These are phyloP conservation scores for Lophiostoma macrostomum DNA, from an alignment of 495 filamentous ascomycete species.

Conservation along the genomic window DNA sequence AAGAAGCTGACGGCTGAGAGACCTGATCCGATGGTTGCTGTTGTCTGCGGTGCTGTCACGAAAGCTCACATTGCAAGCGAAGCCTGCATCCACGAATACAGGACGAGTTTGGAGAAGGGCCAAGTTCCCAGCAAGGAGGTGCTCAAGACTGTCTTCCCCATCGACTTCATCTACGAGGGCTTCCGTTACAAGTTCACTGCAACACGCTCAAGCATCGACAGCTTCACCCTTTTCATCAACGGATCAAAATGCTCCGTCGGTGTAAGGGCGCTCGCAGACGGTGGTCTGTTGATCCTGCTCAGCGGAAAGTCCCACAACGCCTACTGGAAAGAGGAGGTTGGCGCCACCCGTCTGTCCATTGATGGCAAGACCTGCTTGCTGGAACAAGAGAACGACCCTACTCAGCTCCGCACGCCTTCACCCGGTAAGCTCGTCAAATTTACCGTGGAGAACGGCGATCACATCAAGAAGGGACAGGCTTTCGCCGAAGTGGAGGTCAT, in stretches of 20 bases:
- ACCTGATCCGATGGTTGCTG: conserved; percentile 84
- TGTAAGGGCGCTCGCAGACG: conserved; percentile 87
- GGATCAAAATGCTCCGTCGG: conserved; percentile 94
- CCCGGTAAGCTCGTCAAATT: conserved; percentile 99
- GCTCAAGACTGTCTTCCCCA: conserved; percentile 93
- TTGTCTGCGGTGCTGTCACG: conserved; percentile 90
- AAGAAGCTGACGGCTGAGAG: conserved; percentile 97
- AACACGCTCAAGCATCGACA: conserved; percentile 86
- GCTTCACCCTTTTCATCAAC: conserved; percentile 98
- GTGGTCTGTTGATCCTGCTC: conserved; percentile 88
- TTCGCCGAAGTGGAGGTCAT: conserved; percentile 99
- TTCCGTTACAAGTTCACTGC: conserved; percentile 97
- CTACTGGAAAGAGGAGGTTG: conserved; percentile 99
- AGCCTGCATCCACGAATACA: conserved; percentile 80
- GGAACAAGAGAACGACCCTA: conserved; percentile 99
- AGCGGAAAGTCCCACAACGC: conserved; percentile 92
- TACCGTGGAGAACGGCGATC: conserved; percentile 93
- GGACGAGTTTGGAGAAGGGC: conserved; percentile 86
- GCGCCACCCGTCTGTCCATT: conserved; percentile 90
- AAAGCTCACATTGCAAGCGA: conserved; percentile 94
- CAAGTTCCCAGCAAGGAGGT: conserved; percentile 95
- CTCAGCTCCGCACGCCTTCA: conserved; percentile 89
- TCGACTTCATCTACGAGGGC: conserved; percentile 99
- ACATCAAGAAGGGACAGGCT: conserved; percentile 87
- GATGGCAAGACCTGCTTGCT: conserved; percentile 97